Percentiles rank a stretch among this genome's conserved stretches.
Conservation (phyloP, 2,329 filamentous ascomycete genomes). For the Hypoxylon sp. region DNA sequence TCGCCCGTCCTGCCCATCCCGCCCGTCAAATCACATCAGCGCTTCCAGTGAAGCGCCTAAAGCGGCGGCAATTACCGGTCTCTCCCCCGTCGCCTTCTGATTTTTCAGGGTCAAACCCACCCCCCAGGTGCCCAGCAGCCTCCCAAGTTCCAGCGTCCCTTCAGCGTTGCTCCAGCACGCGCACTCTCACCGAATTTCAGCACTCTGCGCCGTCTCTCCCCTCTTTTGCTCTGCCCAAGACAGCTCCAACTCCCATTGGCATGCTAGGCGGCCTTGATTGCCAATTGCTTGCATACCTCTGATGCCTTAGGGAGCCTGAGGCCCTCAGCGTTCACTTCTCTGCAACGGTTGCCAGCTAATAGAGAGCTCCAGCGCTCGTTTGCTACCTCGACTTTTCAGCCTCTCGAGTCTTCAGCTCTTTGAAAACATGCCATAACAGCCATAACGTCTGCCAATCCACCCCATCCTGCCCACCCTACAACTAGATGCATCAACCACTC, state of each 20-base stretch:
- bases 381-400: background rate
- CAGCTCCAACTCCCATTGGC: background rate
- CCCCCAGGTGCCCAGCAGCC: conserved; percentile 35
- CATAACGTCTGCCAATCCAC: background rate
- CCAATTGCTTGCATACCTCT: background rate
- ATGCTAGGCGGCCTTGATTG: background rate
- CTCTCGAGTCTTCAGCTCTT: too few species aligned
- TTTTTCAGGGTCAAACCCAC: conserved; percentile 45
- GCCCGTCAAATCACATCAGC: conserved; percentile 40
- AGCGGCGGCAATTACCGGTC: conserved; percentile 42
- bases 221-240: background rate
- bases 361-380: background rate
- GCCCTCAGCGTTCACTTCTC: background rate
- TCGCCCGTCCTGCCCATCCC: too few species aligned
- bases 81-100: conserved; percentile 25
- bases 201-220: conserved; percentile 2
- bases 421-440: background rate
- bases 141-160: conserved; percentile 14
- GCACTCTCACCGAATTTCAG: conserved; percentile 12
- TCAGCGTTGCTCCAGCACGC: conserved; percentile 17
- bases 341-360: background rate
- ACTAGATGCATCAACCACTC: background rate
- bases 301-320: too few species aligned
- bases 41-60: conserved; percentile 39
- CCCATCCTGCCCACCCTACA: background rate